Evolutionary conservation across 140 eudicot genomes (phyloP).

Genomic region (Ambrosia hybrid): DNA sequence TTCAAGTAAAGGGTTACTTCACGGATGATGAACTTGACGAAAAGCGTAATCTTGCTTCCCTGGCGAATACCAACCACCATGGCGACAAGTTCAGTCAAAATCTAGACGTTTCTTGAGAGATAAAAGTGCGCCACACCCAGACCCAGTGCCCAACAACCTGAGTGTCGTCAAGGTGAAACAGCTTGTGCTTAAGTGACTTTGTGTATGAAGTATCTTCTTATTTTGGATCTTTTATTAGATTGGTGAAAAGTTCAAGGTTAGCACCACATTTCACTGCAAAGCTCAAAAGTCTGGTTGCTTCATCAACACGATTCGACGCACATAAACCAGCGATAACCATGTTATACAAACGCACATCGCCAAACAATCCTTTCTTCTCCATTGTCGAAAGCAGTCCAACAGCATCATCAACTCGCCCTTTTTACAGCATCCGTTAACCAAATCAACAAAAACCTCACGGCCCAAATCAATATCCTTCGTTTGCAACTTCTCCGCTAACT

Average conservation of each 20-base stretch:
- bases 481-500: conserved; percentile 36
- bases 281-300: conserved; percentile 31
- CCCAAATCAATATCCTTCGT: conserved; percentile 43
- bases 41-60: conserved; percentile 4
- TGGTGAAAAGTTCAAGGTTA: conserved; percentile 6
- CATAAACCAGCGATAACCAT: conserved; percentile 34
- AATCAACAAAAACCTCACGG: conserved; percentile 25
- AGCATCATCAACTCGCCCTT: conserved; percentile 43
- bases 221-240: conserved; percentile 6
- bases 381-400: conserved; percentile 29
- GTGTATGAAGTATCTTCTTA: too few relatives aligned
- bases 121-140: conserved; percentile 40
- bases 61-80: background rate
- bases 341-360: conserved; percentile 31
- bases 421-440: conserved; percentile 35
- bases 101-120: conserved; percentile 51
- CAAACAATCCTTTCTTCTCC: conserved; percentile 43
- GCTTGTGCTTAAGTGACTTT: too few relatives aligned
- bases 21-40: conserved; percentile 53
- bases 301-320: conserved; percentile 28
- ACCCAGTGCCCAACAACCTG: conserved; percentile 22
- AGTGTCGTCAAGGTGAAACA: conserved; percentile 35
- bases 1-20: conserved; percentile 51
- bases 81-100: conserved; percentile 45
- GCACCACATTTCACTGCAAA: conserved; percentile 47